Evolutionary conservation across 805 yeast genomes (phyloP), one percentile per base, ranked within the genome.

Genomic region (Barnettozyma sucrosica): DNA sequence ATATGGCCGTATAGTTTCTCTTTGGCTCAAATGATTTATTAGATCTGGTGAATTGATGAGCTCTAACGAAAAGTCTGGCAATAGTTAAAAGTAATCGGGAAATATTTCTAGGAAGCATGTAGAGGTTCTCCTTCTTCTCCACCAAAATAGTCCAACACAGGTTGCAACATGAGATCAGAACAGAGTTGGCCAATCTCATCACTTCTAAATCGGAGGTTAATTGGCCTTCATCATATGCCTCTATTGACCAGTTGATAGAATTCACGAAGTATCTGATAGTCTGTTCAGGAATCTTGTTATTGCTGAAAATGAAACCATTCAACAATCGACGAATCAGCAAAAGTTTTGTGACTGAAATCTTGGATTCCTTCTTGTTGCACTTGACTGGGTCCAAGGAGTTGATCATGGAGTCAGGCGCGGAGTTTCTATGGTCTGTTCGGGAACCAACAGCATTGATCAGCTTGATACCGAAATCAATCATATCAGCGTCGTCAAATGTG

Each of bases 1-100:
- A 89, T 36, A 87, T 66, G 24, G 71, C 73, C 0, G 88, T 81
- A 58, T 82, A 85, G 0, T 80, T 74, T 66, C 88, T 75, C 65
- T 77, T 81, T 32, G 81, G 76, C 49, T 72, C 74, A 64, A 77
- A 76, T 45, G 70, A 68, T 13, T 57, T 59, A 23, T 57, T 53
- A 16, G 54, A 61, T 50, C 68, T 61, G 63, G 61, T 80, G 69
- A 62, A 72, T 55, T 74, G 75, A 65, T 80, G 74, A 57, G 76
- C 74, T 56, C 71, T 74, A 51, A 74, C 66, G 51, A 84, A 76
- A 3, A 79, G 66, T 42, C 70, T 62, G 33, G 82, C 67, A 36
- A 83, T 59, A 0, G 76, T 70, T 14, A 88, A 84, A 38, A 83
- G 56, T 33, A 79, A 62, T 58, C 82, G 74, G 7, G 77, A 62